These are phyloP conservation scores for Prunus yedoensis DNA, from an alignment of 331 rosid genomes.

Conservation along the genomic window DNA sequence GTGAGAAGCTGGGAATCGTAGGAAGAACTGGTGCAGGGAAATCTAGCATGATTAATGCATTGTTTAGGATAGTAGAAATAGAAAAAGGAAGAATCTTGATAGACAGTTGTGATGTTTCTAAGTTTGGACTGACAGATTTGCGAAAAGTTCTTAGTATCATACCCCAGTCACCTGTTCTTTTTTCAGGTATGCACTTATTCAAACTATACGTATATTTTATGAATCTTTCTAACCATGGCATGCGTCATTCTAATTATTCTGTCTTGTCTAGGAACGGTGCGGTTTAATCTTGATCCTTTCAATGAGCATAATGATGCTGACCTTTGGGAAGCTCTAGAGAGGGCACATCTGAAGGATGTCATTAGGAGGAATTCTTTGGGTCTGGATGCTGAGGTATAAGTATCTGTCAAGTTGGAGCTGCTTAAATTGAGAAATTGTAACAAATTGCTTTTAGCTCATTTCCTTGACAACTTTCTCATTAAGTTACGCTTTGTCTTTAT, in stretches of 20 bases:
- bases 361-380: conserved; percentile 67
- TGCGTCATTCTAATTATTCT: conserved; percentile 11
- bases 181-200: conserved; percentile 60
- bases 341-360: conserved; percentile 78
- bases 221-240: not conserved
- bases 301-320: conserved; percentile 77
- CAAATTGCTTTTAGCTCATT: too few species aligned
- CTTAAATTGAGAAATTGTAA: not conserved
- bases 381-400: conserved; percentile 76
- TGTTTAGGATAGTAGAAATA: conserved; percentile 77
- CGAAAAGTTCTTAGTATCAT: conserved; percentile 78
- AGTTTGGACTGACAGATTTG: conserved; percentile 69
- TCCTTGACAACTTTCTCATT: not conserved
- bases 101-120: conserved; percentile 65
- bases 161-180: conserved; percentile 89
- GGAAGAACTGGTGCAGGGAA: conserved; percentile 99
- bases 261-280: conserved; percentile 59
- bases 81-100: conserved; percentile 71
- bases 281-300: conserved; percentile 93
- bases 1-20: conserved; percentile 83
- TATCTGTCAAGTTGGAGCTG: not conserved
- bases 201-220: not conserved
- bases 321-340: conserved; percentile 86
- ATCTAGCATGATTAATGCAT: conserved; percentile 88
- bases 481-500: not conserved